phyloP scores from a whole-genome alignment of 192 early-diverging fungal genomes.

The Thamnidium elegans region DNA sequence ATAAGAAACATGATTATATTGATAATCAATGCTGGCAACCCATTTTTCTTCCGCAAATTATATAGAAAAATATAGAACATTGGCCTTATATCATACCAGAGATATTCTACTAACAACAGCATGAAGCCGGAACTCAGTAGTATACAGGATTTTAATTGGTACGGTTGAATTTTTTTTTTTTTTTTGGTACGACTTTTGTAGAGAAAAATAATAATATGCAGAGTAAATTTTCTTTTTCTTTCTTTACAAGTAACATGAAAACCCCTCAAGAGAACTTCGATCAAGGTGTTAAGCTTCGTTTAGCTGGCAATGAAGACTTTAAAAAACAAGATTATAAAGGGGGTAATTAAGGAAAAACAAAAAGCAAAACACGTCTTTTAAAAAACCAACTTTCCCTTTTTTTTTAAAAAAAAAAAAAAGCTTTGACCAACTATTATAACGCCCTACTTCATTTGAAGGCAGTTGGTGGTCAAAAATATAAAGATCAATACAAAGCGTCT shows the following conservation, averaged over 20 bases:
- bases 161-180: too few species aligned
- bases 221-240: neutral
- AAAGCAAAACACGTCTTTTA: neutral
- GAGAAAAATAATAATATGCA: too few species aligned
- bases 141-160: too few species aligned
- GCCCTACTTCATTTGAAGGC: constrained; percentile 25
- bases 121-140: too few species aligned
- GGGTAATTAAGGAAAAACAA: constrained; percentile 7
- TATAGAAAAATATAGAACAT: too few species aligned
- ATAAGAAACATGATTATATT: too few species aligned
- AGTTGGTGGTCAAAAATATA: constrained; percentile 21
- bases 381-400: neutral
- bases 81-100: too few species aligned
- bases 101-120: too few species aligned
- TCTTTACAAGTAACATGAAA: neutral
- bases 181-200: too few species aligned
- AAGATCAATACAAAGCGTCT: constrained; percentile 10
- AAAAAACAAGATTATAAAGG: constrained; percentile 19
- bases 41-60: too few species aligned
- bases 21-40: too few species aligned
- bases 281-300: constrained; percentile 21
- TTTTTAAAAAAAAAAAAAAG: constrained; percentile 1
- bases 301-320: constrained; percentile 23
- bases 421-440: constrained; percentile 20
- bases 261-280: constrained; percentile 22